Conservation (phyloP, 2,329 filamentous ascomycete genomes). For the Colletotrichum euphorbiae region DNA sequence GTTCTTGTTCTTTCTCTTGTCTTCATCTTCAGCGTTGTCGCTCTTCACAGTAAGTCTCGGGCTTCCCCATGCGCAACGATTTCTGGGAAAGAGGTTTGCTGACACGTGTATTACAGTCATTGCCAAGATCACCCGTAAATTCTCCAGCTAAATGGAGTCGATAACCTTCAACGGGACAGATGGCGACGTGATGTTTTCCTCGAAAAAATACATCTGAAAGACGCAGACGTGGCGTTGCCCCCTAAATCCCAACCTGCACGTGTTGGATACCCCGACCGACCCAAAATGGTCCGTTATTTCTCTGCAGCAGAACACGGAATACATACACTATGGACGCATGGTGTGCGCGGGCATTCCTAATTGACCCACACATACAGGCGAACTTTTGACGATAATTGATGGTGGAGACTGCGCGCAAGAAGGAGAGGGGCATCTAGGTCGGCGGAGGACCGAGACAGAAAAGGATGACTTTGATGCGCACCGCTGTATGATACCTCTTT, state of each 20-base stretch:
- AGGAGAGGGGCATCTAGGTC: slow-evolving; percentile 4
- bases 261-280: neutral
- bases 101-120: slow-evolving; percentile 73
- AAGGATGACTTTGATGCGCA: slow-evolving; percentile 31
- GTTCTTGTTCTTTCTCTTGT: slow-evolving; percentile 96
- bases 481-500: slow-evolving; percentile 40
- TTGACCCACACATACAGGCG: slow-evolving; percentile 21
- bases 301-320: neutral
- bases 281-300: neutral
- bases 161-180: neutral
- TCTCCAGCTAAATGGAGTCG: slow-evolving; percentile 68
- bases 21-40: slow-evolving; percentile 99
- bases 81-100: neutral
- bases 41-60: slow-evolving; percentile 86
- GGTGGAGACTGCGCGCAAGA: slow-evolving; percentile 20
- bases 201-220: neutral
- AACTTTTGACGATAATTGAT: slow-evolving; percentile 39
- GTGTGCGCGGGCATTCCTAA: neutral
- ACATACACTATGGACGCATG: too few relatives aligned
- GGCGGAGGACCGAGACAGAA: neutral
- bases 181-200: neutral
- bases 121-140: slow-evolving; percentile 92
- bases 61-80: neutral
- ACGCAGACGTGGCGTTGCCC: neutral
- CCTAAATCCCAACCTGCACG: neutral